phyloP scores from a whole-genome alignment of 768 basidiomycete species.

The Porphyrellus cyaneotinctus region DNA sequence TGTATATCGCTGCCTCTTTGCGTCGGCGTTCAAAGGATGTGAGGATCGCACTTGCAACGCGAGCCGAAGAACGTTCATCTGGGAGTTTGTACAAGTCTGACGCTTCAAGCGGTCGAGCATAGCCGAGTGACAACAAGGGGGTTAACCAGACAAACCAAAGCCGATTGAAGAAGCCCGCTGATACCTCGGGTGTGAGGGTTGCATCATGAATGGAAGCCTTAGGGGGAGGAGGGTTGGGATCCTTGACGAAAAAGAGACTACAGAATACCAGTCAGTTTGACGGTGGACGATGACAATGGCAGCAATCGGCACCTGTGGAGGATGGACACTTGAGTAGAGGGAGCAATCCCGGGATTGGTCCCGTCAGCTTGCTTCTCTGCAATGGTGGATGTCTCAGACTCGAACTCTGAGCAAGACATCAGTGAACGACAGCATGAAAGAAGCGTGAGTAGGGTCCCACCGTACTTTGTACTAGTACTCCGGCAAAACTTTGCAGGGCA shows the following conservation, averaged over 20 bases:
- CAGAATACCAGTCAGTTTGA: background rate
- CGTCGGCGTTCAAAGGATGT: slow-evolving; percentile 59
- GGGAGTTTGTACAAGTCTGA: slow-evolving; percentile 79
- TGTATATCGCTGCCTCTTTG: slow-evolving; percentile 62
- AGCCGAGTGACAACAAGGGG: slow-evolving; percentile 67
- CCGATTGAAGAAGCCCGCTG: slow-evolving; percentile 54
- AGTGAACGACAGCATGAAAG: background rate
- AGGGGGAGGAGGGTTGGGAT: slow-evolving; percentile 36
- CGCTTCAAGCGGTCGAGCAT: slow-evolving; percentile 74
- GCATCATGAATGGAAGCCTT: slow-evolving; percentile 57
- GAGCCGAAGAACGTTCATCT: slow-evolving; percentile 52
- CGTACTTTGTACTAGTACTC: no score
- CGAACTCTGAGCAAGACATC: slow-evolving; percentile 6
- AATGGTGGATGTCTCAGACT: background rate
- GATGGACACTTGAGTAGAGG: background rate
- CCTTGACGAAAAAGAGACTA: slow-evolving; percentile 14
- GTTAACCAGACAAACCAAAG: slow-evolving; percentile 77
- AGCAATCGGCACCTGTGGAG: slow-evolving; percentile 2
- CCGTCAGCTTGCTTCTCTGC: background rate
- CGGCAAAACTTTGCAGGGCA: no score
- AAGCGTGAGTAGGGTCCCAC: background rate
- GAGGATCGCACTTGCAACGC: slow-evolving; percentile 60
- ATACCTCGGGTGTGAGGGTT: slow-evolving; percentile 58
- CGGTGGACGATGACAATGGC: background rate
- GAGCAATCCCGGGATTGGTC: background rate